Percentiles rank a stretch among this genome's conserved stretches.
phyloP scores from a whole-genome alignment of 352 stramenopile genomes.

The Globisporangium barbulae region DNA sequence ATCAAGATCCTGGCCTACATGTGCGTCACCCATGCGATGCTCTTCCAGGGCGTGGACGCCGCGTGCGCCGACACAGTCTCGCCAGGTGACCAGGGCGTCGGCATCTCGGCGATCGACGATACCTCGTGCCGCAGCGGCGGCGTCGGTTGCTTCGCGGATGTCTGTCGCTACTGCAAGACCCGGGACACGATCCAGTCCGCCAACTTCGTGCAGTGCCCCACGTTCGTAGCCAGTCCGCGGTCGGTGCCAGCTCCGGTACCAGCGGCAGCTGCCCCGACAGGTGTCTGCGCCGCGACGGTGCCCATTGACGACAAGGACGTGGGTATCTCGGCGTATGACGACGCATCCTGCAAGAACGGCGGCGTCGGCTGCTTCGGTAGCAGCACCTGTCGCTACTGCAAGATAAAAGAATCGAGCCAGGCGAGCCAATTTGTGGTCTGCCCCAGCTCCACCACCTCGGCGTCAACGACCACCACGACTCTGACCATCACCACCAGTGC shows the following conservation, averaged over 20 bases:
- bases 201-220: slow-evolving; percentile 7
- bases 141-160: slow-evolving; percentile 17
- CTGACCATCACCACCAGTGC: neutral
- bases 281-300: neutral
- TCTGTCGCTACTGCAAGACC: slow-evolving; percentile 28
- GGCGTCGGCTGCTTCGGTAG: neutral
- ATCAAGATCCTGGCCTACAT: slow-evolving; percentile 10
- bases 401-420: slow-evolving; percentile 9
- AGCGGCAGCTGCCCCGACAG: neutral
- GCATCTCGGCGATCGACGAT: slow-evolving; percentile 13
- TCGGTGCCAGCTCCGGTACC: neutral
- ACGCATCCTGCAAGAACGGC: neutral
- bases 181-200: slow-evolving; percentile 15
- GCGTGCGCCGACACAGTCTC: slow-evolving; percentile 1
- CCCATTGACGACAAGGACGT: neutral
- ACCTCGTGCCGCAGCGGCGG: slow-evolving; percentile 17
- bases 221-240: neutral
- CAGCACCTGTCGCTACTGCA: slow-evolving; percentile 20
- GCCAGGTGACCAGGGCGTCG: slow-evolving; percentile 9
- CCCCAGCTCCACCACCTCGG: neutral
- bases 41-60: slow-evolving; percentile 2
- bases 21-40: neutral
- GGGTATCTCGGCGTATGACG: neutral
- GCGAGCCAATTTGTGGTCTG: slow-evolving; percentile 14
- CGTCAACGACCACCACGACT: neutral